Evolutionary conservation across 257 asterid species (phyloP).

Genomic region (Solanum bukasovii): DNA sequence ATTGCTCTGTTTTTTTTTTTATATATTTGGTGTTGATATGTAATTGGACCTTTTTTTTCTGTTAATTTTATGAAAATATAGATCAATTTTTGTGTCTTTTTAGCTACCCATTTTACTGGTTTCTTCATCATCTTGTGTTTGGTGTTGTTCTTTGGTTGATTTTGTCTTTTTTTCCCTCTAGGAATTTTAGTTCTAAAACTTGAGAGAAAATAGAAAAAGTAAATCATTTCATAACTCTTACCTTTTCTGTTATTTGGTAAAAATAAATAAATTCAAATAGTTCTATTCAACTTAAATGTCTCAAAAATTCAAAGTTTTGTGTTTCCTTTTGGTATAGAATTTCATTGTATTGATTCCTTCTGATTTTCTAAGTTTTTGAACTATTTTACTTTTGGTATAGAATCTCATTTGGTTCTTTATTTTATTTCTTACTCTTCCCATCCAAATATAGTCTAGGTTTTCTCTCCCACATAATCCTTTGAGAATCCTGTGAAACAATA

Average conservation of each 20-base stretch:
- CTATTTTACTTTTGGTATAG: not conserved
- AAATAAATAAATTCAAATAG: not conserved
- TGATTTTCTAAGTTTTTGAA: not conserved
- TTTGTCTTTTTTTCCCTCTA: not conserved
- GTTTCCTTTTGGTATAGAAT: not conserved
- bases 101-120: not conserved
- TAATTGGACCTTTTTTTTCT: not conserved
- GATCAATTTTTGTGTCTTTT: not conserved
- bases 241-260: not conserved
- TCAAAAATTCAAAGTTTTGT: not conserved
- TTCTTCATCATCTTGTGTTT: not conserved
- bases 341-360: not conserved
- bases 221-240: not conserved
- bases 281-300: not conserved
- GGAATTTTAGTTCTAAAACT: not conserved
- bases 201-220: not conserved
- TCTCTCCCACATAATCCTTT: not conserved
- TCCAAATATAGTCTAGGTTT: not conserved
- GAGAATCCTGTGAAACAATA: not conserved
- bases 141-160: not conserved
- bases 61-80: not conserved
- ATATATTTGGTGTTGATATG: not conserved
- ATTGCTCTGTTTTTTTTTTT: not conserved
- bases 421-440: not conserved
- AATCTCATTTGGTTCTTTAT: not conserved